Conservation (phyloP, 2,329 filamentous ascomycete genomes). For the Alternaria conjuncta region DNA sequence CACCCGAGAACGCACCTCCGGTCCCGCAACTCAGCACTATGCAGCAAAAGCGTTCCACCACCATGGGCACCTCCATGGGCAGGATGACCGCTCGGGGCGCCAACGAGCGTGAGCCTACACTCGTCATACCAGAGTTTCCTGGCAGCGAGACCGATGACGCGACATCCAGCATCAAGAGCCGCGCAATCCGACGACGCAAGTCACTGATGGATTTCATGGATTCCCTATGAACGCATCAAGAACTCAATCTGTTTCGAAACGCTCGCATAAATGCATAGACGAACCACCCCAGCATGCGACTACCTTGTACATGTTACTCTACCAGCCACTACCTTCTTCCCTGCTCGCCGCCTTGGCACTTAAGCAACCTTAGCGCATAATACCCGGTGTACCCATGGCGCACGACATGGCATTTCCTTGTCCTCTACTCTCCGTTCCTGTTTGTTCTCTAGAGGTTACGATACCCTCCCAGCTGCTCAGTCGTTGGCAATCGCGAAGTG, state of each 20-base stretch:
- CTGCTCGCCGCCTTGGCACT: neutral
- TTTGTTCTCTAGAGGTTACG: slow-evolving; percentile 9
- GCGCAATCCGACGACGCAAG: slow-evolving; percentile 44
- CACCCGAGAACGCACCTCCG: slow-evolving; percentile 34
- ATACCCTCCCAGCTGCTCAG: slow-evolving; percentile 8
- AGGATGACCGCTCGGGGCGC: slow-evolving; percentile 45
- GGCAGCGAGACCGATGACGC: slow-evolving; percentile 22
- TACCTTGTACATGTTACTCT: slow-evolving; percentile 7
- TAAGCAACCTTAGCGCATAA: slow-evolving; percentile 9
- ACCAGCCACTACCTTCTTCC: neutral
- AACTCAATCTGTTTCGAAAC: slow-evolving; percentile 25
- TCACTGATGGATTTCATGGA: slow-evolving; percentile 46
- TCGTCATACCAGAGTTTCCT: slow-evolving; percentile 44
- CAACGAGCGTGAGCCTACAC: slow-evolving; percentile 42
- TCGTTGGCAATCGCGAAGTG: slow-evolving; percentile 16
- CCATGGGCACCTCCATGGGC: slow-evolving; percentile 19
- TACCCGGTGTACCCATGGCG: slow-evolving; percentile 18
- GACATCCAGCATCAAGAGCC: slow-evolving; percentile 30
- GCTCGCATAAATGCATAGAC: slow-evolving; percentile 21
- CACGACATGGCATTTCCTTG: slow-evolving; percentile 2
- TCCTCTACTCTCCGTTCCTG: neutral
- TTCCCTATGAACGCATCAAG: slow-evolving; percentile 18
- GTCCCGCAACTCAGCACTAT: slow-evolving; percentile 24
- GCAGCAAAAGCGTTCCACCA: slow-evolving; percentile 21
- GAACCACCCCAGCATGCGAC: neutral